A percentile compares a stretch with the other conserved stretches of the same genome.
phyloP scores from a whole-genome alignment of 73 alveolate genomes.

The Uronychia setigera region DNA sequence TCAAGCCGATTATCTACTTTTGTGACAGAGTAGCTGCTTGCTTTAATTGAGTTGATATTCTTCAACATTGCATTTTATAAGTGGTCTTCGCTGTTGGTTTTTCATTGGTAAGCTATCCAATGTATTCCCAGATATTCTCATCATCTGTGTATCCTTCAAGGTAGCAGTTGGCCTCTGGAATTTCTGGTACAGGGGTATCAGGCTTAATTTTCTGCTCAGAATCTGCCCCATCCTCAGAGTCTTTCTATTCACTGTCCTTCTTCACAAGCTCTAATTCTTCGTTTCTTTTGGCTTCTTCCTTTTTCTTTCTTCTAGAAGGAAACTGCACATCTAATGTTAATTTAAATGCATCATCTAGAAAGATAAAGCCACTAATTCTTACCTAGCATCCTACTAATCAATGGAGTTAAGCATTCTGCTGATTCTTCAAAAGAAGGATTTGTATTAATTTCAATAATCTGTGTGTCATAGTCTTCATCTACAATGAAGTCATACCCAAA shows the following conservation, averaged over 20 bases:
- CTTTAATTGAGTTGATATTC: no score
- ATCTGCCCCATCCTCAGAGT: no score
- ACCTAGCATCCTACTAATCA: conserved; percentile 49
- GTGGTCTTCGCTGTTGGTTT: no score
- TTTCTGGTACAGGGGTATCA: no score
- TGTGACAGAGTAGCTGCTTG: no score
- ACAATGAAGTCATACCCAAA: conserved; percentile 55
- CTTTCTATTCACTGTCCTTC: no score
- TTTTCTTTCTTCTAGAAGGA: conserved; percentile 24
- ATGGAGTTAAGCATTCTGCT: conserved; percentile 3
- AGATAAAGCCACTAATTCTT: no score
- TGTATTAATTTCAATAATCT: conserved; percentile 42
- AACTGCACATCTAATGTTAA: conserved; percentile 30
- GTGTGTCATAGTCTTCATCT: conserved; percentile 12
- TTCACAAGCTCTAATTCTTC: no score
- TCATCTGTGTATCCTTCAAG: conserved; percentile 30
- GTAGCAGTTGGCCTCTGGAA: not conserved
- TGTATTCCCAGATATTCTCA: conserved; percentile 50
- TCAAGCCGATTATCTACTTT: no score
- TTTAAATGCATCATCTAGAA: conserved; percentile 41
- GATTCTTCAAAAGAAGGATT: conserved; percentile 54
- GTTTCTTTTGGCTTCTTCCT: conserved; percentile 6
- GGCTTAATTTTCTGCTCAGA: no score
- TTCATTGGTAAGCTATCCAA: no score
- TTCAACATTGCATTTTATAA: conserved; percentile 76